Evolutionary conservation across 306 rosid species (phyloP).

Genomic region (Neltuma alba): DNA sequence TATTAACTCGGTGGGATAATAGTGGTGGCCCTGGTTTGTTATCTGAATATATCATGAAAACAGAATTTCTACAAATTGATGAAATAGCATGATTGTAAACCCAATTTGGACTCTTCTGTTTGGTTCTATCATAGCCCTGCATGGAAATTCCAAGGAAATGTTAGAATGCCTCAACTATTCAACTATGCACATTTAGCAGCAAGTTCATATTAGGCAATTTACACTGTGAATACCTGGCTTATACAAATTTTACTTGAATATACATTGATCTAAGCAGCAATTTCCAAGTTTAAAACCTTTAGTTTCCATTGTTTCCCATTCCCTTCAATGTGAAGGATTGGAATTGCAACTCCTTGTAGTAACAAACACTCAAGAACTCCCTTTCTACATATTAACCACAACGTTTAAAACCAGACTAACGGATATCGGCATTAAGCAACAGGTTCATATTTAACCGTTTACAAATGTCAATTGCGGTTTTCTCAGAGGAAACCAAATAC

Average conservation of each 20-base stretch:
- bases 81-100: conserved; percentile 33
- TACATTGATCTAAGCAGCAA: background rate
- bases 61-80: conserved; percentile 46
- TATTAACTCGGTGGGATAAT: conserved; percentile 35
- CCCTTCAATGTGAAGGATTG: background rate
- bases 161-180: conserved; percentile 1
- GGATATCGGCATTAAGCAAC: background rate
- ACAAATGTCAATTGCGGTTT: background rate
- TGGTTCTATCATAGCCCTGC: conserved; percentile 55
- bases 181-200: conserved; percentile 6
- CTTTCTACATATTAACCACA: conserved; percentile 7
- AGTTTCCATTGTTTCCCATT: background rate
- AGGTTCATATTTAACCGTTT: background rate
- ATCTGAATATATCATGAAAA: conserved; percentile 39
- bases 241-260: background rate
- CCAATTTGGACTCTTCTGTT: conserved; percentile 40
- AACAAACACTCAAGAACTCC: background rate
- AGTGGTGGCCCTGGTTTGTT: conserved; percentile 46
- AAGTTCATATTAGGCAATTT: background rate
- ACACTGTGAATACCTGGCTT: background rate
- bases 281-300: conserved; percentile 1
- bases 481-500: background rate
- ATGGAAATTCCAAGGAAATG: conserved; percentile 30
- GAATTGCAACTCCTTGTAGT: conserved; percentile 8
- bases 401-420: background rate